Evolutionary conservation across 805 yeast genomes (phyloP).

Genomic region (Debaryomyces castellii): DNA sequence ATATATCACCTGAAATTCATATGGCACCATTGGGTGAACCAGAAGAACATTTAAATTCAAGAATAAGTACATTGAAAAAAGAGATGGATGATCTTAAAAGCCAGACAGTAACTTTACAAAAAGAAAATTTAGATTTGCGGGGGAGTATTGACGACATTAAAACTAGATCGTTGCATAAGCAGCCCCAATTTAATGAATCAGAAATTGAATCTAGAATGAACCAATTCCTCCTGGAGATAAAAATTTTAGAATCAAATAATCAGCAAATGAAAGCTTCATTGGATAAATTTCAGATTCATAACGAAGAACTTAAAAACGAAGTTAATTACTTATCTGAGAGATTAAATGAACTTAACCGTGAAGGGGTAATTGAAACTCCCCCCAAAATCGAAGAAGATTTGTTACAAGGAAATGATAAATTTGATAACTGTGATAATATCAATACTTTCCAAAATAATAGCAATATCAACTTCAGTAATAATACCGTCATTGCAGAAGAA

Average conservation of each 20-base stretch:
- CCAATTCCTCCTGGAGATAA: conserved; percentile 2
- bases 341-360: not conserved
- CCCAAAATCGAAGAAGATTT: not conserved
- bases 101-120: conserved; percentile 7
- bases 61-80: conserved; percentile 1
- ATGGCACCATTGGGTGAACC: not conserved
- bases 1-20: not conserved
- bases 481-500: not conserved
- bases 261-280: not conserved
- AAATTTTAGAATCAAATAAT: not conserved
- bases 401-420: not conserved
- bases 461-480: not conserved
- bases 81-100: conserved; percentile 10
- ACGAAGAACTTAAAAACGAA: not conserved
- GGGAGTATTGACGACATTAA: conserved; percentile 7
- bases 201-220: not conserved
- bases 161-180: not conserved
- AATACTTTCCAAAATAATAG: not conserved
- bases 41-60: conserved; percentile 1
- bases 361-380: not conserved
- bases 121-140: conserved; percentile 9
- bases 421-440: not conserved
- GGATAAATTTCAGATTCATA: not conserved
- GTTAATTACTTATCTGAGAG: not conserved
- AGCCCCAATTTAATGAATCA: not conserved